Evolutionary conservation across 2,329 filamentous ascomycete genomes (phyloP), one percentile per base, ranked within the genome.

Genomic region (Trichoderma polysporum): DNA sequence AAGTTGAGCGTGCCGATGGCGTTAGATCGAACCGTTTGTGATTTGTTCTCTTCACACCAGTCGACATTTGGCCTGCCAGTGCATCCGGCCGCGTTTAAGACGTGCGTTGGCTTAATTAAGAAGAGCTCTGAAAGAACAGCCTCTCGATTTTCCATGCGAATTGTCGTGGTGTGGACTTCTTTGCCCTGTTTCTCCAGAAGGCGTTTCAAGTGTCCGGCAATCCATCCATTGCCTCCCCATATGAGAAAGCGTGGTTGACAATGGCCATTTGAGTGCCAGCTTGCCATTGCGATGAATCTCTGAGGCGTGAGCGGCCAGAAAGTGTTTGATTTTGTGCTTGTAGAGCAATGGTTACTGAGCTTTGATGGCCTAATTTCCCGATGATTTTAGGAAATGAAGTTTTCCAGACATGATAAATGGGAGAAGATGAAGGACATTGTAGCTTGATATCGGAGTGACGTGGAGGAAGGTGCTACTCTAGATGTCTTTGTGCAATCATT

Each of bases 41-140:
- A 85, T 78, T 86, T 89, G 80, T 91, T 85, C 73, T 89, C 86
- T 79, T 91, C 89, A 73, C 88, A 90, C 88, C 88, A 90, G 78
- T 90, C 88, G 75, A 90, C 87, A 70, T 90, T 91, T 69, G 88
- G 88, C 27, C 87, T 82, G 58, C 89, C 88, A 3, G 88, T 90
- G 74, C 84, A 87, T 68, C 88, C 88, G 56, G 88, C 88, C 68
- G 84, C 86, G 76, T 90, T 90, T 59, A 91, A 78, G 66, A 90
- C 87, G 73, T 90, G 87, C 3, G 87, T 90, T 25, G 88, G 89
- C 76, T 85, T 85, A 75, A 88, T 78, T 59, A 79, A 80, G 57
- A 87, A 82, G 29, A 91, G 81, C 74, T 86, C 84, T 53, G 80
- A 79, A 62, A 85, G 75, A 66, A 90, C 87, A 63, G 79, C 79